Evolutionary conservation across 2,329 filamentous ascomycete species (phyloP), one percentile per base, ranked within the genome.

Genomic region (Lachnellula arida): DNA sequence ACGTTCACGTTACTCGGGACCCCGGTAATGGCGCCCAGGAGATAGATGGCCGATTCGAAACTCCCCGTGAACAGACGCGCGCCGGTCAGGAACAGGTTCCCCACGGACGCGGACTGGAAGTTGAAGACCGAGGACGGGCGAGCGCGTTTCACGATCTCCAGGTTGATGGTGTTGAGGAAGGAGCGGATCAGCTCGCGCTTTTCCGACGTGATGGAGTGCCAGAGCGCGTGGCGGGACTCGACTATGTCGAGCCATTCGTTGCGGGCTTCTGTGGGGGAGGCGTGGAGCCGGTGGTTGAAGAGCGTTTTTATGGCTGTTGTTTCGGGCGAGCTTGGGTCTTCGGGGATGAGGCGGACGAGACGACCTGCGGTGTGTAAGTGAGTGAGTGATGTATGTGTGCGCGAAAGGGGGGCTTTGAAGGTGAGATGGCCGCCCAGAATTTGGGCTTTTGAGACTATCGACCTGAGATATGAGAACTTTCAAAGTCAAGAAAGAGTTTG

Each of bases 21-120:
- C n/a, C 84, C 84, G 67, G 92, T 96, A 61, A 97, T 89, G 64
- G 87, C 88, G 50, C 88, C 88, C 4, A 97, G 80, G 2, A 97
- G 81, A 69, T 96, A 96, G 60, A 97, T 94, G 43, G 91, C 90
- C 6, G 88, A 89, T 71, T 97, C 94, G 62, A 97, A 93, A 56
- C 88, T 93, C 34, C 93, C 93, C 1, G 90, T 91, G 74, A 97
- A 97, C 11, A 97, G 80, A 1, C 93, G 84, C 0, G 91, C 92
- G 0, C 91, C 93, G 0, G 89, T 91, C 48, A 93, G 74, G 67
- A 93, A 93, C 19, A 93, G 73, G 66, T 93, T 93, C 8, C 89
- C 89, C 8, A 92, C 82, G 60, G 86, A 88, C 8, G 89, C 87
- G 11, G 83, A 82, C 5, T 86, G 84, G 67, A 91, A 93, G 70